Evolutionary conservation across 2,329 filamentous ascomycete species (phyloP), one percentile per base, ranked within the genome.

Genomic region (Phaeophleospora eucalypticola): DNA sequence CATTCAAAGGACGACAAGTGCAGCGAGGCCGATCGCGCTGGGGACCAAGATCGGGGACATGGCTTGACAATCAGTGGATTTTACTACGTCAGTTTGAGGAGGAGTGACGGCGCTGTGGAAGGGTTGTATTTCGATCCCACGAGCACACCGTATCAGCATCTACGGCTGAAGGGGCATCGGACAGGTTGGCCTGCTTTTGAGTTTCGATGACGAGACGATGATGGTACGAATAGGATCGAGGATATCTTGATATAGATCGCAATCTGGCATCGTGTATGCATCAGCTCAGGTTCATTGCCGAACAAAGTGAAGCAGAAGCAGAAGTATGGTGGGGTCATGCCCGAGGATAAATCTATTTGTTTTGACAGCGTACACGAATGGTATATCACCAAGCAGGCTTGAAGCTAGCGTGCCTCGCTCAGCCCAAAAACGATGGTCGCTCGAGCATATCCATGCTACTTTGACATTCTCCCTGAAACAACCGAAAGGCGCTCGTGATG

Each of bases 101-200:
- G 76, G 35, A 62, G 61, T 10, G 71, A 74, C 56, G 76, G 76
- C 1, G 54, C 51, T 14, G 63, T 78, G 3, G 71, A 78, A 54
- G 76, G 76, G 0, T 61, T 78, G 51, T 79, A 79, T 58, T 78
- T 73, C 58, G 76, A 79, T 65, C 74, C 74, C n/a, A 68, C 71
- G 56, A 74, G 71, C 52, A 74, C 71, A 47, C 76, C 76, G 39
- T 78, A 76, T 61, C 76, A 79, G 65, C 70, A 71, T 54, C 57
- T 79, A 55, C 68, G 67, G 54, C 58, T 79, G 51, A 66, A 65
- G 44, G 69, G 68, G 29, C 53, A 56, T 36, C 55, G 54, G 3
- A 58, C 59, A 3, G 70, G 69, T 15, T 68, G 69, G 50, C 62
- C 50, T 6, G 65, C 62, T 29, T 71, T 69, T 68, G 63, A 56